These are phyloP conservation scores for Dorcoceras hygrometricum DNA, from an alignment of 257 asterid genomes.

Conservation along the genomic window DNA sequence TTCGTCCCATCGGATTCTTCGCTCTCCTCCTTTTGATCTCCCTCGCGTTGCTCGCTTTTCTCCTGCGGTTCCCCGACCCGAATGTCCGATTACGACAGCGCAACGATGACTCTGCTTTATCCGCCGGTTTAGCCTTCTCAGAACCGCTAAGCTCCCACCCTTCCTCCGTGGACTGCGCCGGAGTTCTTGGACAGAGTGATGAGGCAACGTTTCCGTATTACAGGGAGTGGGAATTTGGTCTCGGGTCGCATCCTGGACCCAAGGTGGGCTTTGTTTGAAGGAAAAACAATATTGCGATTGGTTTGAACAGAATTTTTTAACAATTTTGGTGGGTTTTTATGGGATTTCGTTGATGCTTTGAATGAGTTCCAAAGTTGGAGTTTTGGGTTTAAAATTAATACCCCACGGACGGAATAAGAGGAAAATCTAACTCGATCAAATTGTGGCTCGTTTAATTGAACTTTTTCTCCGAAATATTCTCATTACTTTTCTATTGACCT, in stretches of 20 bases:
- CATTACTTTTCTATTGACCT: too few relatives aligned
- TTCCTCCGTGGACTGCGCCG: neutral
- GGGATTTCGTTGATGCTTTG: too few relatives aligned
- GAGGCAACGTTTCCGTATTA: conserved; percentile 49
- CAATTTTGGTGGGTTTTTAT: too few relatives aligned
- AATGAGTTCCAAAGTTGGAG: too few relatives aligned
- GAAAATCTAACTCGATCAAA: too few relatives aligned
- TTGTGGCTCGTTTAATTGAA: too few relatives aligned
- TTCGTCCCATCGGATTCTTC: neutral
- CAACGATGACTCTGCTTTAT: neutral
- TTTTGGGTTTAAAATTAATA: too few relatives aligned
- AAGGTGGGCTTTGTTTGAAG: conserved; percentile 28
- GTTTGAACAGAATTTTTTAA: too few relatives aligned
- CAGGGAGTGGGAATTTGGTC: conserved; percentile 37
- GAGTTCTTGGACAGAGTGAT: neutral
- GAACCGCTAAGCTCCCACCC: neutral
- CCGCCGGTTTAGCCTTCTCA: neutral
- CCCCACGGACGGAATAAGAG: too few relatives aligned
- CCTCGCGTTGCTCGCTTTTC: conserved; percentile 1
- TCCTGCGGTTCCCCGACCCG: conserved; percentile 13
- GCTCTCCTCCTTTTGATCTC: conserved; percentile 17
- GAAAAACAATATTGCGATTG: too few relatives aligned
- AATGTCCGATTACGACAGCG: neutral
- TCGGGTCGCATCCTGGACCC: conserved; percentile 45
- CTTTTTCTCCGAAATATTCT: too few relatives aligned